Evolutionary conservation across 179 eudicot species (phyloP).

Genomic region (Spergularia azorica): DNA sequence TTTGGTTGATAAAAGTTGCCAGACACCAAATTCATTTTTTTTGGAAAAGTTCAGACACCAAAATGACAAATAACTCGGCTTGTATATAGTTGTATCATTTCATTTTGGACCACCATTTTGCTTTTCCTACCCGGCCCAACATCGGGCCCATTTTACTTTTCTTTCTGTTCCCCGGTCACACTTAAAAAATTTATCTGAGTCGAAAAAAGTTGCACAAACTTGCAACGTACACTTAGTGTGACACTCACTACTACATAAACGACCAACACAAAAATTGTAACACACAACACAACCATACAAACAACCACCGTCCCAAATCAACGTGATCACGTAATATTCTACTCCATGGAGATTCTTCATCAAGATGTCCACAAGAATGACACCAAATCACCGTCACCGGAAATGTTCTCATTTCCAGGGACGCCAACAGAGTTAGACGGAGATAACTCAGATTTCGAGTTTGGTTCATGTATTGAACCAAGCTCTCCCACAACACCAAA

Average conservation of each 20-base stretch:
- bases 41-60: too few species aligned
- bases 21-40: too few species aligned
- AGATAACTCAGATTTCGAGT: constrained; percentile 46
- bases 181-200: not conserved
- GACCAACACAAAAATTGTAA: not conserved
- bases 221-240: constrained; percentile 1
- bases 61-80: too few species aligned
- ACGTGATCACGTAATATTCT: too few species aligned
- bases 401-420: constrained; percentile 47
- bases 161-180: constrained; percentile 41
- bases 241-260: constrained; percentile 27
- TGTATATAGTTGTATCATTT: constrained; percentile 17
- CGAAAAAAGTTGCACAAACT: constrained; percentile 7
- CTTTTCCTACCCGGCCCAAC: constrained; percentile 37
- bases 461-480: constrained; percentile 44
- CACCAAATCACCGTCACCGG: constrained; percentile 37
- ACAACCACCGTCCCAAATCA: not conserved
- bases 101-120: constrained; percentile 37
- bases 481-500: constrained; percentile 16
- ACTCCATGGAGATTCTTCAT: constrained; percentile 18
- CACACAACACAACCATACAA: not conserved
- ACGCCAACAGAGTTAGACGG: constrained; percentile 23
- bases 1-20: too few species aligned
- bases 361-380: not conserved
- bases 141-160: constrained; percentile 38